phyloP scores from a whole-genome alignment of 805 yeast genomes.

The Wickerhamomyces strasburgensis region DNA sequence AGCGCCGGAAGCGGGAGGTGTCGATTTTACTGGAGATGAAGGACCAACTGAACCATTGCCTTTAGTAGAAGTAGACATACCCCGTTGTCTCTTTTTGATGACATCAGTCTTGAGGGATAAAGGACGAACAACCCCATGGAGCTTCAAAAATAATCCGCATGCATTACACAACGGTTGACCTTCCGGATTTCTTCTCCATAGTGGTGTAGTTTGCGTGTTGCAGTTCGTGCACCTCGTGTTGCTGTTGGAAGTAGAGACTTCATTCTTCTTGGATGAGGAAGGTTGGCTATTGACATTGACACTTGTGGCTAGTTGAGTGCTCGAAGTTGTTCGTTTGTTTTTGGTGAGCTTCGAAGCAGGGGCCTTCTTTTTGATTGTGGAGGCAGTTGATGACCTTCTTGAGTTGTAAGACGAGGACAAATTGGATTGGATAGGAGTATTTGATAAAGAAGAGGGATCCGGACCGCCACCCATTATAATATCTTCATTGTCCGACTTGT shows the following conservation, averaged over 20 bases:
- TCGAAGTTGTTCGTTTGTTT: constrained; percentile 18
- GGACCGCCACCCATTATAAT: constrained; percentile 6
- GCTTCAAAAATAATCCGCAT: constrained; percentile 85
- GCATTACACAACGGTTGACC: constrained; percentile 95
- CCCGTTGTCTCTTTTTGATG: constrained; percentile 84
- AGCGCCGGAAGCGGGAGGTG: neutral
- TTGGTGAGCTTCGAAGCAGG: constrained; percentile 18
- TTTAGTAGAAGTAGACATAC: constrained; percentile 26
- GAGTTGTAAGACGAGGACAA: constrained; percentile 19
- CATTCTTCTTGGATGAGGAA: constrained; percentile 4
- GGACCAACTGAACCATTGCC: constrained; percentile 10
- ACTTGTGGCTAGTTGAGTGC: constrained; percentile 14
- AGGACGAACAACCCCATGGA: constrained; percentile 95
- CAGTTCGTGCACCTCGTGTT: constrained; percentile 70
- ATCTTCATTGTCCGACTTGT: constrained; percentile 9
- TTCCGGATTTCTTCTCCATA: constrained; percentile 91
- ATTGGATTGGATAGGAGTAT: constrained; percentile 6
- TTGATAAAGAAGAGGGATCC: constrained; percentile 3
- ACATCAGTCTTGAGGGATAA: constrained; percentile 87
- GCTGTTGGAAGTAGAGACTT: constrained; percentile 10
- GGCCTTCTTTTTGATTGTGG: constrained; percentile 23
- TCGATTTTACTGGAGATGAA: constrained; percentile 16
- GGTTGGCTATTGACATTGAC: constrained; percentile 5
- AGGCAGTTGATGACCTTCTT: constrained; percentile 17
- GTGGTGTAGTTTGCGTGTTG: constrained; percentile 85